These are phyloP conservation scores for Potentilla sterilis DNA, from an alignment of 306 rosid species.

Conservation along the genomic window DNA sequence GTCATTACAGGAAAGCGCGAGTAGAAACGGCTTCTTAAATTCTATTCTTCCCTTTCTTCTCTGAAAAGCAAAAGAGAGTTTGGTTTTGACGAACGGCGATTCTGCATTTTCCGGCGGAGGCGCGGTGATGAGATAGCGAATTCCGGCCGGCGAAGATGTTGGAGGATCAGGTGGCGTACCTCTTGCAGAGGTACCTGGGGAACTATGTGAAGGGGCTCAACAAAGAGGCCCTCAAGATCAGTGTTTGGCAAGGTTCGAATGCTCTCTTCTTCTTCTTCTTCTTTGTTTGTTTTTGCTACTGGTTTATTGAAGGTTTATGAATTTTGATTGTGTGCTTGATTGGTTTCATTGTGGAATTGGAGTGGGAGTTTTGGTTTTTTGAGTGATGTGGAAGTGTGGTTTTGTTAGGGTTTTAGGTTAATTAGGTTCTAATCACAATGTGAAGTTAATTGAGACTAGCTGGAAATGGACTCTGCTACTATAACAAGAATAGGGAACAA, in stretches of 20 bases:
- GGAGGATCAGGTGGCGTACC: constrained; percentile 98
- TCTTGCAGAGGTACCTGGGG: constrained; percentile 96
- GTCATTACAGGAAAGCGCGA: neutral
- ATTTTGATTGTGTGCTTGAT: neutral
- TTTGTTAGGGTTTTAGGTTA: constrained; percentile 11
- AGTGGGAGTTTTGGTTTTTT: neutral
- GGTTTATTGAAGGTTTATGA: neutral
- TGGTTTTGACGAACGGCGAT: neutral
- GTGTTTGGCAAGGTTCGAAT: constrained; percentile 89
- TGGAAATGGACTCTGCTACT: neutral
- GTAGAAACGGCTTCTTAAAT: neutral
- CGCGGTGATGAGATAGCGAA: constrained; percentile 31
- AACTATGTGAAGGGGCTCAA: constrained; percentile 86
- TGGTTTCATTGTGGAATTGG: neutral
- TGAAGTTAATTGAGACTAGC: neutral
- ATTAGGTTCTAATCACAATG: neutral
- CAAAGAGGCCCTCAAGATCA: constrained; percentile 97
- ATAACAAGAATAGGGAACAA: neutral
- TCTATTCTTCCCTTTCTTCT: neutral
- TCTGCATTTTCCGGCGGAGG: neutral
- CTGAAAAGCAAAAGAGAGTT: neutral
- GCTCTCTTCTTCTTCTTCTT: neutral
- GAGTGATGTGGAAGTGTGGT: neutral
- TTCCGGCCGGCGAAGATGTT: constrained; percentile 53
- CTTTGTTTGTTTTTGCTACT: neutral